A percentile compares a stretch with the other conserved stretches of the same genome.
These are phyloP conservation scores for Puccinia coronata DNA, from an alignment of 1,284 basidiomycete genomes.

Conservation along the genomic window DNA sequence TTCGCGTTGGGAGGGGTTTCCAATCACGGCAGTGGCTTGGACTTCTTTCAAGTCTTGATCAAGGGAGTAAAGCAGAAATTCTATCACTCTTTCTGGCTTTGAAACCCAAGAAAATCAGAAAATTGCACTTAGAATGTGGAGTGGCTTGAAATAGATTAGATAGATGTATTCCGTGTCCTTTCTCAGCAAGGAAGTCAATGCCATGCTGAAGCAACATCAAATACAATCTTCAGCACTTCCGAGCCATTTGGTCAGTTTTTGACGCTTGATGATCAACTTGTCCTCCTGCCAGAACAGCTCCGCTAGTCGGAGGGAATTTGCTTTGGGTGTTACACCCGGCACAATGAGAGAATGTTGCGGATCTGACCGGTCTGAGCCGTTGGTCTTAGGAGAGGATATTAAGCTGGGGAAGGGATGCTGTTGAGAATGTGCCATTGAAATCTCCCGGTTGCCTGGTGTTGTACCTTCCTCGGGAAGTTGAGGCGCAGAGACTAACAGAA, in stretches of 20 bases:
- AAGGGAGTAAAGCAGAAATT: constrained; percentile 74
- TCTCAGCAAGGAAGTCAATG: constrained; percentile 68
- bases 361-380: not conserved
- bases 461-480: not conserved
- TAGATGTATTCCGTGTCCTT: constrained; percentile 58
- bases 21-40: constrained; percentile 77
- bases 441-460: not conserved
- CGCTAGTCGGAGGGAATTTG: constrained; percentile 72
- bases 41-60: constrained; percentile 73
- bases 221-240: constrained; percentile 75
- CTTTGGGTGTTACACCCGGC: constrained; percentile 60
- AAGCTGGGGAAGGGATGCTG: not conserved
- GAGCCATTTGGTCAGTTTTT: constrained; percentile 94
- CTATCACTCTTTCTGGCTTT: constrained; percentile 71
- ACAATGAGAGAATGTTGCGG: not conserved
- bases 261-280: constrained; percentile 74
- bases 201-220: constrained; percentile 90
- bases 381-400: not conserved
- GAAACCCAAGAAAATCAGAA: not conserved
- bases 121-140: not conserved
- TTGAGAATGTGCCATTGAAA: not conserved
- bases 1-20: constrained; percentile 61
- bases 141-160: not conserved
- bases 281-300: constrained; percentile 83
- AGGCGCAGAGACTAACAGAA: constrained; percentile 26